Evolutionary conservation across 2,329 filamentous ascomycete genomes (phyloP), one percentile per base, ranked within the genome.

Genomic region (Hymenoscyphus repandus): DNA sequence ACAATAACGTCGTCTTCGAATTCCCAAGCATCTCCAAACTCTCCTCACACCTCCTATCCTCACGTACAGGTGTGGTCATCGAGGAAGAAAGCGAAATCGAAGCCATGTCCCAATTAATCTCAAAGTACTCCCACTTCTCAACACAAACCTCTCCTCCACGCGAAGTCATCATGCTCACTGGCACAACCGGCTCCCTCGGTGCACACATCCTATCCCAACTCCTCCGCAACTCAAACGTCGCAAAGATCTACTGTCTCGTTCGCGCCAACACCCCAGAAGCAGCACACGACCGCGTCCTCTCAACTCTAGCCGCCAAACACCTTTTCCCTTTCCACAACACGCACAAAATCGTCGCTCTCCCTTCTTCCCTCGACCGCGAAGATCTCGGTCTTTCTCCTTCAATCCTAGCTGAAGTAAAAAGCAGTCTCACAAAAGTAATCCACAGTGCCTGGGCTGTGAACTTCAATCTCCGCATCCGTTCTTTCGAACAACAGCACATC

Each of bases 1-100:
- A 73, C 0, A 73, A 78, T 45, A 85, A 82, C 46, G 69, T 83
- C 0, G 71, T 82, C 0, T 85, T 81, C 42, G 79, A 85, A 34
- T 69, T 75, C 38, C 75, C 74, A 0, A 78, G 73, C 1, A 64
- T 80, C 30, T 57, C 64, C 17, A 66, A 66, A 30, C 63, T 82
- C 15, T 70, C 75, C 9, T 61, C 60, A 2, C 69, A 76, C 52
- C 62, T 82, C 0, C 59, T 70, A 38, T 62, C 68, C 0, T 60
- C 80, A 7, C 42, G 47, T 22, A 51, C 31, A 3, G 44, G 40
- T 2, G 64, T 70, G 1, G 66, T 63, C 1, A 72, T 72, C 0
- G 56, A 65, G 5, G 22, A 41, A 2, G 45, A 47, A 38, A 63
- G 71, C n/a, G 63, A 70, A 15, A 27, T 51, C 5, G 62, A 70